phyloP scores from a whole-genome alignment of 1,139 yeast species.

The Taphrina deformans region DNA sequence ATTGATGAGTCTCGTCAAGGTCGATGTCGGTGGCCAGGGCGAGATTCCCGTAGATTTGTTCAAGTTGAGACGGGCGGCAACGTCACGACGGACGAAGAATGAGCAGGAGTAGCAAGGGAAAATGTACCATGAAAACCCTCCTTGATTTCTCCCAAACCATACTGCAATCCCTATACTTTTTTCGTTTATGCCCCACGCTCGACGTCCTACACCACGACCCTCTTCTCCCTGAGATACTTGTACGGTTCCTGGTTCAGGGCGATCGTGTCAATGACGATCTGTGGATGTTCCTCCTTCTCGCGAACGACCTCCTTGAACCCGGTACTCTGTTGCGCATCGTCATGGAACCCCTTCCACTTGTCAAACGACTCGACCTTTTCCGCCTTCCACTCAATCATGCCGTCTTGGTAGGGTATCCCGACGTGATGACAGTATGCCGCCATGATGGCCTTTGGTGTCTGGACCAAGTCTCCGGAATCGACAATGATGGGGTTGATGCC shows the following conservation, averaged over 20 bases:
- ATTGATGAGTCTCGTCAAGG: conserved; percentile 11
- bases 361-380: conserved; percentile 40
- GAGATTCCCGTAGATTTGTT: conserved; percentile 21
- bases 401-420: conserved; percentile 40
- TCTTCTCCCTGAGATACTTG: conserved; percentile 1
- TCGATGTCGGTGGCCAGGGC: conserved; percentile 17
- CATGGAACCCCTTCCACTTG: conserved; percentile 45
- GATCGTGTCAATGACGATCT: conserved; percentile 25
- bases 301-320: conserved; percentile 40
- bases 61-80: conserved; percentile 11
- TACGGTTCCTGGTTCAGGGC: conserved; percentile 23
- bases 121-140: too few relatives aligned
- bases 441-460: conserved; percentile 41
- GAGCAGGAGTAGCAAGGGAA: too few relatives aligned
- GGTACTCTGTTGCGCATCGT: conserved; percentile 42
- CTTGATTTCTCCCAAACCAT: too few relatives aligned
- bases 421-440: conserved; percentile 40
- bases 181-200: not conserved
- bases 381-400: conserved; percentile 42
- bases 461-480: conserved; percentile 42
- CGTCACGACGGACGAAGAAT: not conserved
- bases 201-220: not conserved
- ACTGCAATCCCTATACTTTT: not conserved
- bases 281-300: conserved; percentile 22
- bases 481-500: conserved; percentile 40